Percentiles rank a stretch among this genome's conserved stretches.
phyloP scores from a whole-genome alignment of 495 filamentous ascomycete species.

The Margaritispora aquatica region DNA sequence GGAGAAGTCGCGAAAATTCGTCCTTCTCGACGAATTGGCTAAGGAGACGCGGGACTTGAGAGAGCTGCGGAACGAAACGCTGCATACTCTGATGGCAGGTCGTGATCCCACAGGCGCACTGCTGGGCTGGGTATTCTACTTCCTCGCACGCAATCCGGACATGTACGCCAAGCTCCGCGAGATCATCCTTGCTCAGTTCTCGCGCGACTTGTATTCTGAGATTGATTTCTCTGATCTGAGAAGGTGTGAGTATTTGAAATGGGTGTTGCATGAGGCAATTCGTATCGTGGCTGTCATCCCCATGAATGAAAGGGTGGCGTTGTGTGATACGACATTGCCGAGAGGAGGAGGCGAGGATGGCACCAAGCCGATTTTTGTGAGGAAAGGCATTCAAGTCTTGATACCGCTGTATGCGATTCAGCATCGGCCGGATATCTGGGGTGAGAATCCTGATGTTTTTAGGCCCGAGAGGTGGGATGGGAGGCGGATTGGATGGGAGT shows the following conservation, averaged over 20 bases:
- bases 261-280: constrained; percentile 41
- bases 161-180: constrained; percentile 6
- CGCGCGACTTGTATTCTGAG: constrained; percentile 13
- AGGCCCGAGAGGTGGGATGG: constrained; percentile 21
- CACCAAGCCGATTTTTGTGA: constrained; percentile 36
- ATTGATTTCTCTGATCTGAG: constrained; percentile 22
- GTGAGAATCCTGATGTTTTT: constrained; percentile 27
- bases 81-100: constrained; percentile 38
- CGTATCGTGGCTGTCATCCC: constrained; percentile 45
- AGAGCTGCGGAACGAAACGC: constrained; percentile 8
- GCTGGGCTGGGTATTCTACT: constrained; percentile 21
- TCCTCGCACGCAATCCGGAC: constrained; percentile 18
- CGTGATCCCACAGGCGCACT: constrained; percentile 24
- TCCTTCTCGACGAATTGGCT: constrained; percentile 59
- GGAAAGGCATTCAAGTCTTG: constrained; percentile 41
- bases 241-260: constrained; percentile 38
- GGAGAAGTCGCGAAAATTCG: constrained; percentile 37
- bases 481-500: constrained; percentile 18
- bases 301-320: constrained; percentile 30
- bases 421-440: constrained; percentile 31
- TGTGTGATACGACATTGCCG: constrained; percentile 41
- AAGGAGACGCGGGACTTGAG: constrained; percentile 36
- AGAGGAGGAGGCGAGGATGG: constrained; percentile 45
- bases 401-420: constrained; percentile 42
- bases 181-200: constrained; percentile 24